Percentiles rank a stretch among this genome's conserved stretches.
Evolutionary conservation across 306 rosid genomes (phyloP).

Genomic region (Mucuna pruriens): DNA sequence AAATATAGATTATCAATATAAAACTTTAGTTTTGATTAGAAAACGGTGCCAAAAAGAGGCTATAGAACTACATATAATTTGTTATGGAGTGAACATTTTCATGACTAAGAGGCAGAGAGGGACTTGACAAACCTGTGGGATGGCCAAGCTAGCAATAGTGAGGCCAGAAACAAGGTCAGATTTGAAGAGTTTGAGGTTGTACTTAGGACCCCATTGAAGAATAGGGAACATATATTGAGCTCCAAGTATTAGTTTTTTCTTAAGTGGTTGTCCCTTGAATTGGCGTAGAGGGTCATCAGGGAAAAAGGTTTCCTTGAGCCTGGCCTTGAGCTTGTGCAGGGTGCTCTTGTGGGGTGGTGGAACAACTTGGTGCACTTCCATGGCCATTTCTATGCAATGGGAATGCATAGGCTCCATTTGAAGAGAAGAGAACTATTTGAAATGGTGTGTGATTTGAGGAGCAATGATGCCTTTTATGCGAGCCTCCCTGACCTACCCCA

Average conservation of each 20-base stretch:
- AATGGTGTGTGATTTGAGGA: constrained; percentile 40
- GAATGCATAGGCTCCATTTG: constrained; percentile 46
- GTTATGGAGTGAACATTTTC: background rate
- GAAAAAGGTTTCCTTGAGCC: constrained; percentile 84
- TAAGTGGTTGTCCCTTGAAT: constrained; percentile 73
- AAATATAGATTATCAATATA: too few relatives aligned
- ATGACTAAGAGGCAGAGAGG: background rate
- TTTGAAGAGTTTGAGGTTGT: constrained; percentile 71
- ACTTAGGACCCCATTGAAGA: constrained; percentile 87
- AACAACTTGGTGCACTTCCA: constrained; percentile 79
- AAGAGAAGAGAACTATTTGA: background rate
- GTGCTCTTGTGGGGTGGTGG: constrained; percentile 72
- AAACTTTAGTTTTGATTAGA: too few relatives aligned
- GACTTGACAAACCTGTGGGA: constrained; percentile 73
- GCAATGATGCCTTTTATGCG: constrained; percentile 35
- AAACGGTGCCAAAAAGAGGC: too few relatives aligned
- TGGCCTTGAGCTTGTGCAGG: constrained; percentile 52
- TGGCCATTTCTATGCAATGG: constrained; percentile 55
- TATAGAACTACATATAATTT: too few relatives aligned
- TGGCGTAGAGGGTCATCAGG: constrained; percentile 96
- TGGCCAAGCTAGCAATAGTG: constrained; percentile 98
- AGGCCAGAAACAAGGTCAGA: constrained; percentile 92
- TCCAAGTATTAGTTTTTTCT: constrained; percentile 57
- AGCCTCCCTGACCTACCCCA: background rate
- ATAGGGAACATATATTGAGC: constrained; percentile 89